Evolutionary conservation across 495 filamentous ascomycete species (phyloP), one percentile per base, ranked within the genome.

Genomic region (Corynascus novoguineensis): DNA sequence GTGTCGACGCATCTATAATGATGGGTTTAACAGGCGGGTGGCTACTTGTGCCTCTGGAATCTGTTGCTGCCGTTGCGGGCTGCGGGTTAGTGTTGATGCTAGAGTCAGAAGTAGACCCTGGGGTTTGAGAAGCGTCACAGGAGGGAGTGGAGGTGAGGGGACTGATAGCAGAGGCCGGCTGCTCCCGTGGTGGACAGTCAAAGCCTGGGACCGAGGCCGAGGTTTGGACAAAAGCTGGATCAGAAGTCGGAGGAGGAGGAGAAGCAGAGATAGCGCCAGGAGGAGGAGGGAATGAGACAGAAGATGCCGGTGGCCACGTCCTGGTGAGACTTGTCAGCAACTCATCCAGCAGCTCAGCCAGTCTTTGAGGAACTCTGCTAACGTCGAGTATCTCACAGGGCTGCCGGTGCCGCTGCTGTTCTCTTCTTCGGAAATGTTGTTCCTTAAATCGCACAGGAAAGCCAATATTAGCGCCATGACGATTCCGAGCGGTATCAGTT

Each of bases 401-500:
- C 15, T 45, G 28, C 41, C 7, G 29, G 14, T 15, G 8, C 24
- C 22, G 25, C 15, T 35, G 21, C 40, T 27, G 12, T 29, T 37
- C 38, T 11, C 34, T 7, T 29, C 17, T 37, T 19, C 11, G 9
- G 11, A 14, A 6, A 9, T 25, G 11, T 49, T 21, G 29, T 50
- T 38, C 14, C 21, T 37, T 22, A 60, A 22, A 11, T 56, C 59
- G 21, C 52, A 40, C 6, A 62, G 17, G 34, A 61, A 59, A 4
- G 32, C 48, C 5, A 46, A 4, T 6, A 60, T 54, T 8, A 62
- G 44, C 3, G 29, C 47, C 7, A 60, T 28, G 34, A 60, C 67
- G 27, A 75, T 58, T 4, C 73, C 31, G 5, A 76, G 64, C 0
- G 73, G 73, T 10, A 76, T 72, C 0, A 71, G 61, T 34, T 77